These are phyloP conservation scores for Arthrobotrys sphaeroides DNA, from an alignment of 2,329 filamentous ascomycete genomes.

Conservation along the genomic window DNA sequence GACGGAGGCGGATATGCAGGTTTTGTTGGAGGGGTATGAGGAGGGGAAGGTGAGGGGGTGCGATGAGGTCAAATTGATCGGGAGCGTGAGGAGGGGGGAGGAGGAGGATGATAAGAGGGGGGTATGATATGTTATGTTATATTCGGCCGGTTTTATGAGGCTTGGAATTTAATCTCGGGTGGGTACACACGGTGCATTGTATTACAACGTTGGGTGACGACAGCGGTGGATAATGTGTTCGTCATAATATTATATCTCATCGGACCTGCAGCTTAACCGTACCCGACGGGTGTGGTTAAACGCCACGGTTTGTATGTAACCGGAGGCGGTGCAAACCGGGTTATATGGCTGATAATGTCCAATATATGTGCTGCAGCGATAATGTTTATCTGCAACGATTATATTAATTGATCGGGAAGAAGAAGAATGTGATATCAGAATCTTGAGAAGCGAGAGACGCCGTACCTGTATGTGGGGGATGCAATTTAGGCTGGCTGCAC, in stretches of 20 bases:
- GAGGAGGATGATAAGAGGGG: conserved; percentile 51
- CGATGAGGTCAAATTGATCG: conserved; percentile 48
- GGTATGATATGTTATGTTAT: not conserved
- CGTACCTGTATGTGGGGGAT: not conserved
- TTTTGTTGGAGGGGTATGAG: conserved; percentile 67
- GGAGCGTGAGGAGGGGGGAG: conserved; percentile 28
- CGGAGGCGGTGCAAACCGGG: conserved; percentile 5
- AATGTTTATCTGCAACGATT: not conserved
- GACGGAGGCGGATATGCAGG: conserved; percentile 83
- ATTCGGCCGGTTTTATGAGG: not conserved
- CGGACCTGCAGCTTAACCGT: not conserved
- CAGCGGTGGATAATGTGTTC: not conserved
- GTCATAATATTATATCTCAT: conserved; percentile 3
- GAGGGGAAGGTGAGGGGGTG: conserved; percentile 53
- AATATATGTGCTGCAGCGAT: not conserved
- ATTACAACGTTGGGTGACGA: too few species aligned
- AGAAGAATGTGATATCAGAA: conserved; percentile 25
- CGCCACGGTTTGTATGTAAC: not conserved
- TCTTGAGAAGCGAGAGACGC: conserved; percentile 15
- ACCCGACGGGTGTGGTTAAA: not conserved
- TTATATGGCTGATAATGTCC: not conserved
- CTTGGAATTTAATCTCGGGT: not conserved
- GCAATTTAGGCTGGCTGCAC: conserved; percentile 31
- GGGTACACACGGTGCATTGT: not conserved
- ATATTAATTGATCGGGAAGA: not conserved